A percentile compares a stretch with the other conserved stretches of the same genome.
Evolutionary conservation across 108 stramenopile species (phyloP).

Genomic region (Thalassiosira profunda): DNA sequence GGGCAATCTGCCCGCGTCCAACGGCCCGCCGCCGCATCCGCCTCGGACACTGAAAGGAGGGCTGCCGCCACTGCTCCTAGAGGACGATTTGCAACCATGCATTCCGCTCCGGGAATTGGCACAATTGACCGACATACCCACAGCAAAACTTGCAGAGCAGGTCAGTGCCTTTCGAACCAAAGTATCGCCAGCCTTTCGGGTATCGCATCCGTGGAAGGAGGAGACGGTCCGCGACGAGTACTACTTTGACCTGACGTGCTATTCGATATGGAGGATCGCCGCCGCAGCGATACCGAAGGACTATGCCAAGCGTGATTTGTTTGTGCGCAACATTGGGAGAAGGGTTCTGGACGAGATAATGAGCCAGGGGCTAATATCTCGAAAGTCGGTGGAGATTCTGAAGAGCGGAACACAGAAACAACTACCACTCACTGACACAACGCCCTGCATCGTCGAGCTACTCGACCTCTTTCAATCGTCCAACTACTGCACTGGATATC

Average conservation of each 20-base stretch:
- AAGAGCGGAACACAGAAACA: constrained; percentile 3
- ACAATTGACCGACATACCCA: constrained; percentile 13
- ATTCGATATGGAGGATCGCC: constrained; percentile 85
- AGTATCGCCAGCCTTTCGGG: constrained; percentile 51
- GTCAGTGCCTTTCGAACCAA: constrained; percentile 37
- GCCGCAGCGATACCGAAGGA: constrained; percentile 57
- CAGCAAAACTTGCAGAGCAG: constrained; percentile 11
- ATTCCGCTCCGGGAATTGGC: constrained; percentile 46
- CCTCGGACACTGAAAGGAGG: constrained; percentile 57
- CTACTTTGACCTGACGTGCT: constrained; percentile 82
- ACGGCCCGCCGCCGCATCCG: constrained; percentile 48
- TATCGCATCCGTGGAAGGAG: constrained; percentile 60
- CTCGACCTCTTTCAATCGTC: constrained; percentile 54
- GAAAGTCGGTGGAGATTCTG: constrained; percentile 11
- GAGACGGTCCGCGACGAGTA: constrained; percentile 74
- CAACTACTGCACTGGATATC: constrained; percentile 51
- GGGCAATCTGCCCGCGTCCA: constrained; percentile 65
- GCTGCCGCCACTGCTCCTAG: constrained; percentile 56
- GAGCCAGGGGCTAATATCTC: constrained; percentile 17
- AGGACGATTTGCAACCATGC: constrained; percentile 42
- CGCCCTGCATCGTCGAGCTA: constrained; percentile 53
- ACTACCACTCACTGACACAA: constrained; percentile 43
- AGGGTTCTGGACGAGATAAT: constrained; percentile 33
- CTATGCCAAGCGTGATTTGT: constrained; percentile 61
- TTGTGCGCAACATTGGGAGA: constrained; percentile 63